These are phyloP conservation scores for Turnera subulata DNA, from an alignment of 345 rosid genomes.

Conservation along the genomic window DNA sequence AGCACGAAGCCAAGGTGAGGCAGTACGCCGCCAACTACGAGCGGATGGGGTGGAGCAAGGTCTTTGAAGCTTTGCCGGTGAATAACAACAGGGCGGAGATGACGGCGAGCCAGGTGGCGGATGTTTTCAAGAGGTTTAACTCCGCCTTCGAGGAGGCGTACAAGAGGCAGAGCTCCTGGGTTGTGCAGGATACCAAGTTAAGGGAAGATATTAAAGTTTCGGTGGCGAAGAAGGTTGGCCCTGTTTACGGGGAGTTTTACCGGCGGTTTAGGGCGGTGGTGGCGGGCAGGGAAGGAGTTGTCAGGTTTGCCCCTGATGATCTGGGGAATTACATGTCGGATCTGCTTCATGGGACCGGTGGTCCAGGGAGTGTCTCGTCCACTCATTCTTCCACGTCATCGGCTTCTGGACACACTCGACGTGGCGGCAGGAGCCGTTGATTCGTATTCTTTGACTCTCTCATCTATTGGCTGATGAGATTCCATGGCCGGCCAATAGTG, in stretches of 20 bases:
- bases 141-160: constrained; percentile 51
- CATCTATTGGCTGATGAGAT: no score
- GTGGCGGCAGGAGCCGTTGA: no score
- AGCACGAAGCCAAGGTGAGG: constrained; percentile 48
- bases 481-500: no score
- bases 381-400: no score
- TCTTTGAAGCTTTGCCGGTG: constrained; percentile 41
- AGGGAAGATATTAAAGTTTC: constrained; percentile 50
- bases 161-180: constrained; percentile 39
- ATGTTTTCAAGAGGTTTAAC: constrained; percentile 46
- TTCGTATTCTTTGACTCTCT: no score
- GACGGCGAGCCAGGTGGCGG: constrained; percentile 27
- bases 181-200: constrained; percentile 42
- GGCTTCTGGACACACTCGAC: no score
- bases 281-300: background rate
- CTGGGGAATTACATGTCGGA: constrained; percentile 7
- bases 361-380: no score
- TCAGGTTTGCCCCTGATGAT: background rate
- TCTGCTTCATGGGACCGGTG: background rate
- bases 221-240: constrained; percentile 33
- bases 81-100: constrained; percentile 23
- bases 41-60: constrained; percentile 63
- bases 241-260: constrained; percentile 43
- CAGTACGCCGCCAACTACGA: constrained; percentile 63
- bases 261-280: constrained; percentile 17